phyloP scores from a whole-genome alignment of 352 stramenopile genomes.

The Pythium brassicae region DNA sequence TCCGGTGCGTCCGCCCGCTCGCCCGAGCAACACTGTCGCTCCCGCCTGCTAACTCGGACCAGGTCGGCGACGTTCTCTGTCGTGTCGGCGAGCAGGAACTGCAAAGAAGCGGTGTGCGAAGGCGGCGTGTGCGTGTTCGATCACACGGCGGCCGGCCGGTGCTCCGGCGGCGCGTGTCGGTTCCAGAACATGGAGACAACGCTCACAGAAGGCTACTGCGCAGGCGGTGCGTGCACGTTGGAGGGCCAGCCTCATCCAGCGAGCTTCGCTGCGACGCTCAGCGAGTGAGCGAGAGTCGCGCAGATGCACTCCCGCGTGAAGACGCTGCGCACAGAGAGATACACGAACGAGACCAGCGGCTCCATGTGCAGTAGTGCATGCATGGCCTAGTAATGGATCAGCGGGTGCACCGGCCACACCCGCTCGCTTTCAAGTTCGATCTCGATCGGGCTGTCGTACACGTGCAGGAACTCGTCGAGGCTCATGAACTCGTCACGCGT shows the following conservation, averaged over 20 bases:
- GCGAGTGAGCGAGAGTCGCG: constrained; percentile 26
- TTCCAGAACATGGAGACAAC: constrained; percentile 42
- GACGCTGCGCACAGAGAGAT: no score
- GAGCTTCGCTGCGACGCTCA: constrained; percentile 34
- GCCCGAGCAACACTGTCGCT: not conserved
- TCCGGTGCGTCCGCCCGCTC: constrained; percentile 23
- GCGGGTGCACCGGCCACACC: constrained; percentile 67
- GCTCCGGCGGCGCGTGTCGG: constrained; percentile 44
- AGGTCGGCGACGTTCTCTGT: constrained; percentile 28
- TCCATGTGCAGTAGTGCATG: not conserved
- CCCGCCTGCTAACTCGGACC: not conserved
- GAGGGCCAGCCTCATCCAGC: constrained; percentile 39
- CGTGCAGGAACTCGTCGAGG: constrained; percentile 45
- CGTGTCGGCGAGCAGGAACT: constrained; percentile 26
- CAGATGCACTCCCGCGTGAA: no score
- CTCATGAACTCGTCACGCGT: constrained; percentile 58
- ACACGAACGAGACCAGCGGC: no score
- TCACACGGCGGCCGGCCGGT: constrained; percentile 21
- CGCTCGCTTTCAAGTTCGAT: constrained; percentile 66
- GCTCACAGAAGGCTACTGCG: constrained; percentile 49
- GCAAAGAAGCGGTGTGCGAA: constrained; percentile 39
- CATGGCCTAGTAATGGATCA: constrained; percentile 50
- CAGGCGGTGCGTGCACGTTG: constrained; percentile 42
- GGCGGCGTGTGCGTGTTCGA: constrained; percentile 59
- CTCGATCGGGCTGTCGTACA: constrained; percentile 35